Base-by-base conservation (phyloP, 2,329 filamentous ascomycete species). In the Aspergillus jensenii region DNA sequence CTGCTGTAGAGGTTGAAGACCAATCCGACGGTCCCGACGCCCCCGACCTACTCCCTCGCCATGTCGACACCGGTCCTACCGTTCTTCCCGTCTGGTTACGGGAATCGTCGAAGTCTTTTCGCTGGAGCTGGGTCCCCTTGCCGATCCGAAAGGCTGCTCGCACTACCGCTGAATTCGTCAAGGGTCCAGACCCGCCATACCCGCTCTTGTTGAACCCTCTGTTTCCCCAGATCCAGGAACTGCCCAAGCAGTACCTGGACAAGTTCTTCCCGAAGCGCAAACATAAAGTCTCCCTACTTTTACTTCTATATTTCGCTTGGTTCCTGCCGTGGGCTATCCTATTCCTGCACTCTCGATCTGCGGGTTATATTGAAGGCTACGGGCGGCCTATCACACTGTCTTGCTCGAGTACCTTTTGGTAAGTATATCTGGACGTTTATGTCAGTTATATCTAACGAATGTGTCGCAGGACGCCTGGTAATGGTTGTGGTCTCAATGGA, bases 401-500 rank as follows among this genome's bases (percentile, higher is more conserved):
- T 47, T 82, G 79, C 58, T 68, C 71, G 39, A 73, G 78, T 25
- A 80, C 68, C 59, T 78, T 79, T 56, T 82, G 79, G 79, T 79
- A 63, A 37, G 67, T 41, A 7, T 19, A 40, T 45, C 47, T 15
- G 19, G n/a, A 9, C 1, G 12, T 6, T 31, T n/a, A 4, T 12
- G 19, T 19, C 41, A 2, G 5, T 25, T 14, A 3, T n/a, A 11
- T 33, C 55, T 58, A 56, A 60, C 44, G 45, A 47, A 40, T 25
- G 6, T 15, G 37, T 50, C 8, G 31, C 39, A 79, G 77, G 77
- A 64, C 70, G 27, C 62, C 65, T 45, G 77, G 74, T 21, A 81
- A 81, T 56, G 68, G 70, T 41, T 85, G 82, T 65, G 82, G 82
- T 9, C 62, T 83, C 3, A 81, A 85, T 62, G 83, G 82, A 40